Percentiles rank a stretch among this genome's conserved stretches.
Conservation (phyloP, 2,329 filamentous ascomycete genomes). For the Nectriaceae sp. region DNA sequence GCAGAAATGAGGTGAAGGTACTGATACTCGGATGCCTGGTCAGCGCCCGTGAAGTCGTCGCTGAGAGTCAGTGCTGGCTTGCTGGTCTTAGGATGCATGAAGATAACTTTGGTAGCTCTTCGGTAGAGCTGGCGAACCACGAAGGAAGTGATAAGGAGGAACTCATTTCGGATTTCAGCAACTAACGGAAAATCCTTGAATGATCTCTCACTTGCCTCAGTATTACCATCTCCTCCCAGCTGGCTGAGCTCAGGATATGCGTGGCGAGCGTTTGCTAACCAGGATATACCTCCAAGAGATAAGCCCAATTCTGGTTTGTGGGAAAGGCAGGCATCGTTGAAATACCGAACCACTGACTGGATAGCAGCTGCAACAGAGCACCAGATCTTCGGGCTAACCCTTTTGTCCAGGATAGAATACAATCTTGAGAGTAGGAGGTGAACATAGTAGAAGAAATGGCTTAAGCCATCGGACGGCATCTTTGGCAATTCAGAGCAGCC, state of each 20-base stretch:
- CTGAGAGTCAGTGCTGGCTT: conserved; percentile 32
- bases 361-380: conserved; percentile 40
- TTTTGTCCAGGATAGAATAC: conserved; percentile 35
- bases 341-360: conserved; percentile 37
- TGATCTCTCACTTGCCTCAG: neutral
- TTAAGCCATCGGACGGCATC: conserved; percentile 29
- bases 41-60: conserved; percentile 31
- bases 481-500: conserved; percentile 46
- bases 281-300: conserved; percentile 19
- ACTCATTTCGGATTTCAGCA: conserved; percentile 37
- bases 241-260: conserved; percentile 31
- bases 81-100: conserved; percentile 17
- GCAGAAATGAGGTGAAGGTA: conserved; percentile 40
- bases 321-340: conserved; percentile 43
- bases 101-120: conserved; percentile 36
- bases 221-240: conserved; percentile 13
- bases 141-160: conserved; percentile 41
- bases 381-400: conserved; percentile 36
- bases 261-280: conserved; percentile 27
- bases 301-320: conserved; percentile 21
- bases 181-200: conserved; percentile 17
- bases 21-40: conserved; percentile 31
- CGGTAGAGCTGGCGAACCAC: conserved; percentile 44
- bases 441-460: conserved; percentile 44
- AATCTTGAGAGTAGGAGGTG: conserved; percentile 39